A percentile compares a stretch with the other conserved stretches of the same genome.
Conservation (phyloP, 352 stramenopile species). For the Blastocystis sp. region DNA sequence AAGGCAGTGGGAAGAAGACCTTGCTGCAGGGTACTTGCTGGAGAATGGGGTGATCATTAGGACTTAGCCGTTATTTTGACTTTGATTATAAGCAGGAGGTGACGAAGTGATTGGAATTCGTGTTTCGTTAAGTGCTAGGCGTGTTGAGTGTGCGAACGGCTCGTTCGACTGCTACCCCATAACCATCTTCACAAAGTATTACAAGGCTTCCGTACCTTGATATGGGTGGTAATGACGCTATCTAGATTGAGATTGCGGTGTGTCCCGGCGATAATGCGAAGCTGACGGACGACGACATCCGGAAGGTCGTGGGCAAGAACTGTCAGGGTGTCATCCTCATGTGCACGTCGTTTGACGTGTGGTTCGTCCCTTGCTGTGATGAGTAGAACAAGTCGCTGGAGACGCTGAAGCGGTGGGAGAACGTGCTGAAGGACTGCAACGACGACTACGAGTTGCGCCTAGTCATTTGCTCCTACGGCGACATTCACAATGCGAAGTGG, state of each 20-base stretch:
- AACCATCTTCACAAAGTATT: slow-evolving; percentile 59
- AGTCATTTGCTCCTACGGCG: slow-evolving; percentile 41
- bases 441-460: slow-evolving; percentile 31
- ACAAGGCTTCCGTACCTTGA: slow-evolving; percentile 12
- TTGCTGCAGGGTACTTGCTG: slow-evolving; percentile 13
- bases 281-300: slow-evolving; percentile 21
- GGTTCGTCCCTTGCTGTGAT: not conserved
- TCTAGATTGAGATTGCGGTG: slow-evolving; percentile 51
- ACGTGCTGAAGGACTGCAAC: not conserved
- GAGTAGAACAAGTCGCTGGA: slow-evolving; percentile 7
- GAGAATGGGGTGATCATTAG: not conserved
- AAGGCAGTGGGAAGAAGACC: slow-evolving; percentile 57
- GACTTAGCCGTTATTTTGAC: slow-evolving; percentile 62
- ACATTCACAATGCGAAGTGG: slow-evolving; percentile 38
- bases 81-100: slow-evolving; percentile 44
- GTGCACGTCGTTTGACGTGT: slow-evolving; percentile 30
- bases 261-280: slow-evolving; percentile 11
- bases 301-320: slow-evolving; percentile 5
- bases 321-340: slow-evolving; percentile 54
- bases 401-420: slow-evolving; percentile 17
- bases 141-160: not conserved
- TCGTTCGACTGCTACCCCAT: not conserved
- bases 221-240: not conserved
- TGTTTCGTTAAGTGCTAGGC: not conserved
- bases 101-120: not conserved